These are phyloP conservation scores for Pelargonium australe DNA, from an alignment of 441 rosid species.

Conservation along the genomic window DNA sequence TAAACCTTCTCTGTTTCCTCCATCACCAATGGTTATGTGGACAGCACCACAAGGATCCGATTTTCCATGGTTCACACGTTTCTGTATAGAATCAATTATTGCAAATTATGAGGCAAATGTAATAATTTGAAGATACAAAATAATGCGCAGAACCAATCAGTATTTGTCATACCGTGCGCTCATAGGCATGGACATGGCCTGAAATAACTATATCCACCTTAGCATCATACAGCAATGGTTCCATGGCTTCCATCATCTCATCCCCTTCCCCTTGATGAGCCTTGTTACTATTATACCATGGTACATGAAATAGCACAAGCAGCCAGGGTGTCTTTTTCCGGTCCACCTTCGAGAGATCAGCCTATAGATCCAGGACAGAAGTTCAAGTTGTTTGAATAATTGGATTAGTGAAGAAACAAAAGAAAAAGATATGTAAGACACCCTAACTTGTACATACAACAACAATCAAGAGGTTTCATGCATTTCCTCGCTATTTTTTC, in stretches of 20 bases:
- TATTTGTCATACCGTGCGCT: conserved; percentile 58
- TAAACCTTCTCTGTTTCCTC: conserved; percentile 92
- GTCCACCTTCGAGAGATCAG: conserved; percentile 73
- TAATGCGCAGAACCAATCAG: conserved; percentile 5
- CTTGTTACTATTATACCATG: conserved; percentile 88
- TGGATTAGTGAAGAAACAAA: background rate
- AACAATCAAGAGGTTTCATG: background rate
- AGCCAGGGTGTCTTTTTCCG: conserved; percentile 85
- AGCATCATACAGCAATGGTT: conserved; percentile 75
- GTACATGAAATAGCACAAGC: conserved; percentile 70
- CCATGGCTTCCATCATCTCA: conserved; percentile 75
- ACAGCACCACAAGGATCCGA: conserved; percentile 72
- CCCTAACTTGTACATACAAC: background rate
- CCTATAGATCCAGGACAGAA: conserved; percentile 37
- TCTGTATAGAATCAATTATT: conserved; percentile 45
- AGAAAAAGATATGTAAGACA: background rate
- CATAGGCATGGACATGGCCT: conserved; percentile 97
- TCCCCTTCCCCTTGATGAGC: conserved; percentile 88
- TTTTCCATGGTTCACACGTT: conserved; percentile 60
- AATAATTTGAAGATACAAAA: conserved; percentile 13
- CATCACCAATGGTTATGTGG: conserved; percentile 92
- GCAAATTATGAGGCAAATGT: conserved; percentile 13
- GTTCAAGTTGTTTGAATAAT: background rate
- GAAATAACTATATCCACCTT: conserved; percentile 68
- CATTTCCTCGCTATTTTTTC: too few species aligned